Conservation (phyloP, 768 basidiomycete species). For the Leccinum subgranulosum region DNA sequence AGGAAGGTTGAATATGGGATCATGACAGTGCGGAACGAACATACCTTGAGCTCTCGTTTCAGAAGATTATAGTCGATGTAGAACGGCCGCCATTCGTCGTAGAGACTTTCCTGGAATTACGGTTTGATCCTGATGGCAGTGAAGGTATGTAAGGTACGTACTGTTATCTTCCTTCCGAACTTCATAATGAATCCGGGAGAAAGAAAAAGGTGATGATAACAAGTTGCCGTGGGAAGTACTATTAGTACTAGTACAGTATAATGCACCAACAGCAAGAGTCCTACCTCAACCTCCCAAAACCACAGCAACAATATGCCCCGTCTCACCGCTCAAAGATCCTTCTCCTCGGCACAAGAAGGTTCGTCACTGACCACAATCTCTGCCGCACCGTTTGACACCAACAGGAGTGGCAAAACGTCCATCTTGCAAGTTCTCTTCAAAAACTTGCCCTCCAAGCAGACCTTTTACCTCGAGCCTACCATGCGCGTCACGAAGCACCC, state of each 20-base stretch:
- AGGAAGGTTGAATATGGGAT: not conserved
- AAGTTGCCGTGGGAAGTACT: conserved; percentile 11
- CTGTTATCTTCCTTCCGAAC: conserved; percentile 77
- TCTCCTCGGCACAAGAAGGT: conserved; percentile 71
- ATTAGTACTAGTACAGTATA: not conserved
- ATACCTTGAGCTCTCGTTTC: conserved; percentile 87
- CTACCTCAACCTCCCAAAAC: conserved; percentile 7
- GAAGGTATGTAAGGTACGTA: conserved; percentile 26
- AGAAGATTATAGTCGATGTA: conserved; percentile 89
- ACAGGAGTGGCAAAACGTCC: conserved; percentile 89
- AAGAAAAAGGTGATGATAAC: not conserved
- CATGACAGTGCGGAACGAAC: not conserved
- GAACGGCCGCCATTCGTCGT: conserved; percentile 86
- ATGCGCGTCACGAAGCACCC: conserved; percentile 68
- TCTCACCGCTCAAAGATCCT: conserved; percentile 60
- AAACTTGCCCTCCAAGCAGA: conserved; percentile 73
- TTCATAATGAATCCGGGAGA: conserved; percentile 49
- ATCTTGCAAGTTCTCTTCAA: conserved; percentile 93
- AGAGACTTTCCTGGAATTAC: conserved; percentile 64
- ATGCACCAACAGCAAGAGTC: conserved; percentile 12
- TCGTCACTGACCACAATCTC: not conserved
- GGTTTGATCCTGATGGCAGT: not conserved
- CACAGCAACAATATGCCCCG: conserved; percentile 12
- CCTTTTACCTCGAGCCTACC: conserved; percentile 88
- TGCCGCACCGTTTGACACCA: not conserved